These are phyloP conservation scores for Pestalotiopsis sp. DNA, from an alignment of 2,329 filamentous ascomycete species.

Conservation along the genomic window DNA sequence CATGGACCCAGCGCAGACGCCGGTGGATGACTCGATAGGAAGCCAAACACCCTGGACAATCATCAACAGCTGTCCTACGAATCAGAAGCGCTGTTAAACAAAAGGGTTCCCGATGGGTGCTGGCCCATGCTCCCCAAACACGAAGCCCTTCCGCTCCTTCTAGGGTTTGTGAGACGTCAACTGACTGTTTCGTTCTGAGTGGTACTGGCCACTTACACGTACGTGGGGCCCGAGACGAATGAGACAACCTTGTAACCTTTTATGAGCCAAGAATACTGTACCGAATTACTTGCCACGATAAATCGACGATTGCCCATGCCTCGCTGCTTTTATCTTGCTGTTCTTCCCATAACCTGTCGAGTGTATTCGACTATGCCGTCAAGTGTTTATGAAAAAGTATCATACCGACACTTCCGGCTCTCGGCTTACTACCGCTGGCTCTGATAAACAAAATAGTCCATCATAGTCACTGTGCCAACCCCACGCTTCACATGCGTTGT, in stretches of 20 bases:
- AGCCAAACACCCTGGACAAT: background rate
- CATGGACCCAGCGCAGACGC: background rate
- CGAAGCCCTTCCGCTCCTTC: background rate
- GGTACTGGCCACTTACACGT: background rate
- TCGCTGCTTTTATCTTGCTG: background rate
- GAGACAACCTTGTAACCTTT: background rate
- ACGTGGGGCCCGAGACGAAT: background rate
- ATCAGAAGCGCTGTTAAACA: background rate
- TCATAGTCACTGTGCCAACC: background rate
- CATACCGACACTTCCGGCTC: background rate
- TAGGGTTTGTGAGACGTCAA: background rate
- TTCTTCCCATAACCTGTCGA: too few relatives aligned
- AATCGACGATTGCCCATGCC: background rate
- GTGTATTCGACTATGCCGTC: background rate
- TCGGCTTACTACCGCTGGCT: background rate
- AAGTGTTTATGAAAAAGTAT: background rate
- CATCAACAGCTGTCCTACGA: background rate
- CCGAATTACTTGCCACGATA: background rate
- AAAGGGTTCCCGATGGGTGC: background rate
- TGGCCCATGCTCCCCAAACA: background rate
- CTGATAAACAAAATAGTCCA: background rate
- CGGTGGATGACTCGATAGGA: conserved; percentile 6
- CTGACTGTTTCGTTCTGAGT: background rate
- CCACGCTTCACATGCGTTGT: background rate
- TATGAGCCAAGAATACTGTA: background rate